Conservation (phyloP, 257 asterid genomes). For the Ilex asprella region DNA sequence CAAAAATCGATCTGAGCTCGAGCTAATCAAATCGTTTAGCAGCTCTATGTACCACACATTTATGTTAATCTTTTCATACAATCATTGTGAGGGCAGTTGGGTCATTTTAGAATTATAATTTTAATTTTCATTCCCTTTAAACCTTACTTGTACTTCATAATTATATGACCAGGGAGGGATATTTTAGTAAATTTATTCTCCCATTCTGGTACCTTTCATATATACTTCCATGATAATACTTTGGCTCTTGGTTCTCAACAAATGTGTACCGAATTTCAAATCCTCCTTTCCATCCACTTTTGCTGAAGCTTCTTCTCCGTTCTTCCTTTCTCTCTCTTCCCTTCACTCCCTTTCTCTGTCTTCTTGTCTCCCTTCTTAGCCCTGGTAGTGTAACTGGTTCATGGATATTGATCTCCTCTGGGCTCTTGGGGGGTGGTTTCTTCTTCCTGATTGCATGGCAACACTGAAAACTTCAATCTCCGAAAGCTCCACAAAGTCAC, state of each 20-base stretch:
- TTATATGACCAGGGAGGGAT: neutral
- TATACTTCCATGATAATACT: slow-evolving; percentile 24
- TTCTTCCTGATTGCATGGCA: slow-evolving; percentile 58
- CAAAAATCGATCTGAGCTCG: too few relatives aligned
- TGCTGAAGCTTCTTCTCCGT: slow-evolving; percentile 17
- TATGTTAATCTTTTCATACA: too few relatives aligned
- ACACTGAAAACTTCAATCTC: slow-evolving; percentile 20
- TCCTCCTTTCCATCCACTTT: slow-evolving; percentile 25
- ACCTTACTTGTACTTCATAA: neutral
- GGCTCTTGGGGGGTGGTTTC: slow-evolving; percentile 47
- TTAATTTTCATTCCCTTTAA: too few relatives aligned
- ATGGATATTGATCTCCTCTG: slow-evolving; percentile 60
- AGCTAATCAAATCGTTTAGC: too few relatives aligned
- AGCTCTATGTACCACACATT: too few relatives aligned
- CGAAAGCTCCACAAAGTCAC: slow-evolving; percentile 17
- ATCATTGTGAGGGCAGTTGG: too few relatives aligned
- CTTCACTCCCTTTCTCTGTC: slow-evolving; percentile 5
- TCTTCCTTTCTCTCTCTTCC: slow-evolving; percentile 3
- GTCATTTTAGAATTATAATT: too few relatives aligned
- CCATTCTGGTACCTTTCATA: slow-evolving; percentile 13
- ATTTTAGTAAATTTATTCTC: slow-evolving; percentile 8
- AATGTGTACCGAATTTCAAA: slow-evolving; percentile 43
- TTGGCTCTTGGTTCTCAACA: slow-evolving; percentile 17
- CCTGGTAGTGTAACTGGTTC: slow-evolving; percentile 26
- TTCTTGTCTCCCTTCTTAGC: slow-evolving; percentile 1